Percentiles rank a stretch among this genome's conserved stretches.
Evolutionary conservation across 1,139 yeast genomes (phyloP).

Genomic region (Zygoascus hellenicus): DNA sequence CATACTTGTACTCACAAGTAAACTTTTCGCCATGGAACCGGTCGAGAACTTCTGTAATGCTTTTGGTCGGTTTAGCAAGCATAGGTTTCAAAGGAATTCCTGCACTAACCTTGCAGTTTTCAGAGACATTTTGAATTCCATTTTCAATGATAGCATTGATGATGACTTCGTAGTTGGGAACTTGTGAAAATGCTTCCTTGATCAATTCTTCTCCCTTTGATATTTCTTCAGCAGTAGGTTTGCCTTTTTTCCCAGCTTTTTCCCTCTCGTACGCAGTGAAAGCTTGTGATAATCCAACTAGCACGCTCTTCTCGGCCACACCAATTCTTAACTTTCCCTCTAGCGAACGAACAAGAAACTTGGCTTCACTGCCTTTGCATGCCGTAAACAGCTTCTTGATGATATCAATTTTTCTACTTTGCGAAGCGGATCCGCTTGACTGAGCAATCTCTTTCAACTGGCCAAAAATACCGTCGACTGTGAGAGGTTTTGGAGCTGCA

Average conservation of each 20-base stretch:
- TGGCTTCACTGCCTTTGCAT: constrained; percentile 84
- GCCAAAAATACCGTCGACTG: constrained; percentile 65
- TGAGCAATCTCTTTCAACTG: constrained; percentile 73
- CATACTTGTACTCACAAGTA: constrained; percentile 95
- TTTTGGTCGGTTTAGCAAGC: constrained; percentile 96
- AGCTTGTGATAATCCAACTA: constrained; percentile 80
- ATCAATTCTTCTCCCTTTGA: constrained; percentile 65
- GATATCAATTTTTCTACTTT: constrained; percentile 63
- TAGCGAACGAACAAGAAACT: constrained; percentile 77
- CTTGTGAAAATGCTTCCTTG: constrained; percentile 79
- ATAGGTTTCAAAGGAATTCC: constrained; percentile 96
- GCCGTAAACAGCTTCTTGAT: constrained; percentile 83
- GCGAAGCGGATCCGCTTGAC: constrained; percentile 80
- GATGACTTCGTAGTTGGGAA: constrained; percentile 85
- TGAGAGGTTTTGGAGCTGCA: constrained; percentile 69
- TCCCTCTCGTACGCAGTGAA: constrained; percentile 53
- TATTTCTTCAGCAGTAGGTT: constrained; percentile 21
- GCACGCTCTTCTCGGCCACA: constrained; percentile 86
- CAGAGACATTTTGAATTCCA: constrained; percentile 62
- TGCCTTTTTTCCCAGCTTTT: constrained; percentile 21
- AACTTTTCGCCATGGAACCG: constrained; percentile 79
- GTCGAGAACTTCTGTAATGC: constrained; percentile 83
- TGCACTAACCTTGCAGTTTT: constrained; percentile 72
- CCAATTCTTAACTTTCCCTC: constrained; percentile 94
- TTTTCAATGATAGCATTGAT: constrained; percentile 58